Conservation (phyloP, 176 grass and related monocot species). For the Carex pumila region DNA sequence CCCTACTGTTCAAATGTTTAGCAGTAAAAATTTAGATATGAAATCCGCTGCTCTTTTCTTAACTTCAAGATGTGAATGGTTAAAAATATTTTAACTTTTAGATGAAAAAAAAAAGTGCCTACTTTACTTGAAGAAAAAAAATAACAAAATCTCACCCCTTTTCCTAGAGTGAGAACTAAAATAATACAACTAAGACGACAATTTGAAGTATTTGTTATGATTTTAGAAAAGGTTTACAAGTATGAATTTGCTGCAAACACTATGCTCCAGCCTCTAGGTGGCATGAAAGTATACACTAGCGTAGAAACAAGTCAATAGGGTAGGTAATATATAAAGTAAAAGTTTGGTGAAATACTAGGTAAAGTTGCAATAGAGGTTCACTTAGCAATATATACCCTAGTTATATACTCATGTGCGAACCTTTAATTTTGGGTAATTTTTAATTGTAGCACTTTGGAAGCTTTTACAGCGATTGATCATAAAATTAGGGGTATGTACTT, state of each 20-base stretch:
- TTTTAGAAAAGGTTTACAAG: neutral
- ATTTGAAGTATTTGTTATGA: no score
- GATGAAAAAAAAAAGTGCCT: no score
- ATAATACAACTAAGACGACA: no score
- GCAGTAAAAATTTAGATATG: no score
- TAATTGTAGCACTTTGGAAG: neutral
- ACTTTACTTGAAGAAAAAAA: no score
- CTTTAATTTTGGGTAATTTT: neutral
- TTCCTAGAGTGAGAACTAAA: no score
- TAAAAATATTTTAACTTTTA: no score
- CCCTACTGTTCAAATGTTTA: no score
- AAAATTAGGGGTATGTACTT: neutral
- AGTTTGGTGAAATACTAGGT: conserved; percentile 21
- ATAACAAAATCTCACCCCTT: no score
- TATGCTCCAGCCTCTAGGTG: neutral
- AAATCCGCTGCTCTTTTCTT: no score
- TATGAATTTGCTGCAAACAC: neutral
- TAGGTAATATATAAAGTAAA: conserved; percentile 12
- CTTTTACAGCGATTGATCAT: neutral
- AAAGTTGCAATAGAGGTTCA: conserved; percentile 8
- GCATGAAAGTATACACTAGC: neutral
- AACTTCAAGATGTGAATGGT: no score
- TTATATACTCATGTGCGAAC: neutral
- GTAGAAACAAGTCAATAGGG: conserved; percentile 7
- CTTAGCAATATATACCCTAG: neutral